Conservation (phyloP, 2,329 filamentous ascomycete species). For the Knufia petricola region DNA sequence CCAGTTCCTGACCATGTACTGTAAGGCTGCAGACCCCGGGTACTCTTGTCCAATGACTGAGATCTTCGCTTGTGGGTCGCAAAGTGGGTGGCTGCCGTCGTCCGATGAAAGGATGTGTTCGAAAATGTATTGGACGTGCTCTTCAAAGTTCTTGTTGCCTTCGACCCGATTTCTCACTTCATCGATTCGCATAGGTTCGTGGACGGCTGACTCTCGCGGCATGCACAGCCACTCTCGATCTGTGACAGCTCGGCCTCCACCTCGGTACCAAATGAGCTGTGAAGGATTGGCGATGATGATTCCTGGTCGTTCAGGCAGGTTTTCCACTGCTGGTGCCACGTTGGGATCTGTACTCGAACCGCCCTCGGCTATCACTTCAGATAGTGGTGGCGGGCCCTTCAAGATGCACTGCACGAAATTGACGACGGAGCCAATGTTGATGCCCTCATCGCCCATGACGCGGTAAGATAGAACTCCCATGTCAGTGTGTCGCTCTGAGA, state of each 20-base stretch:
- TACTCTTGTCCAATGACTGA: slow-evolving; percentile 65
- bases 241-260: slow-evolving; percentile 51
- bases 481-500: slow-evolving; percentile 63
- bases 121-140: slow-evolving; percentile 62
- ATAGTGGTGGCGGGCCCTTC: slow-evolving; percentile 30
- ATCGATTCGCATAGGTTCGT: slow-evolving; percentile 45
- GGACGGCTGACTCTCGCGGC: slow-evolving; percentile 54
- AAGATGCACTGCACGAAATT: slow-evolving; percentile 48
- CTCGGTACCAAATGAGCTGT: slow-evolving; percentile 66
- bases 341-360: slow-evolving; percentile 13
- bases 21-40: slow-evolving; percentile 49
- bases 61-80: slow-evolving; percentile 44
- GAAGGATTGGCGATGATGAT: slow-evolving; percentile 71
- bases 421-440: slow-evolving; percentile 62
- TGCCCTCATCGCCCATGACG: slow-evolving; percentile 52
- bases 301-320: slow-evolving; percentile 35
- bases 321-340: slow-evolving; percentile 13
- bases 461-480: slow-evolving; percentile 67
- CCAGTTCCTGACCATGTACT: slow-evolving; percentile 49
- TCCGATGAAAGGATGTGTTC: slow-evolving; percentile 44
- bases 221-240: slow-evolving; percentile 47
- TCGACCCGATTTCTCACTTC: slow-evolving; percentile 51
- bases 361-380: slow-evolving; percentile 17
- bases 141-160: slow-evolving; percentile 45
- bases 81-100: slow-evolving; percentile 26